Conservation (phyloP, 2,329 filamentous ascomycete genomes). For the Fusarium sambucinum region DNA sequence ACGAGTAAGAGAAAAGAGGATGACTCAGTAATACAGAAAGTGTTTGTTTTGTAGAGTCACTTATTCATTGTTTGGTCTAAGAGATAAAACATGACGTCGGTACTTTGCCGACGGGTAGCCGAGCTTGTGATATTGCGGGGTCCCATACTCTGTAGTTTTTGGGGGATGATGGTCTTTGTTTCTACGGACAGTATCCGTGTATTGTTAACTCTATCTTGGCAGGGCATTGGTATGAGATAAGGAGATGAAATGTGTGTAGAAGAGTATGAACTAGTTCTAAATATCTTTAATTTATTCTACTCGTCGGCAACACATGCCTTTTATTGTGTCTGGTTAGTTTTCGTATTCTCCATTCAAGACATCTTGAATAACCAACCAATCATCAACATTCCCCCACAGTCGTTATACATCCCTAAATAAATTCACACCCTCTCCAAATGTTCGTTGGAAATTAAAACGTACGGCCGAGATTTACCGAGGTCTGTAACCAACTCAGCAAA, state of each 20-base stretch:
- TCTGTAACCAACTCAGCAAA: constrained; percentile 17
- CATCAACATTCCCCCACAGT: constrained; percentile 26
- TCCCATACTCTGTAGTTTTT: constrained; percentile 18
- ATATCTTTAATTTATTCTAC: background rate
- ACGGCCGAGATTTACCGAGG: constrained; percentile 42
- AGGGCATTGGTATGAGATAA: too few relatives aligned
- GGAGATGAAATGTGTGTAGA: background rate
- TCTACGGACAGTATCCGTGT: too few relatives aligned
- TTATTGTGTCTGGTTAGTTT: background rate
- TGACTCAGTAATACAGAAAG: constrained; percentile 6
- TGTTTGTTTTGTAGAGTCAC: background rate
- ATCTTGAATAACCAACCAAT: constrained; percentile 10
- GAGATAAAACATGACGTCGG: constrained; percentile 42
- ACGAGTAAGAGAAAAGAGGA: background rate
- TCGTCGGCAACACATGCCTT: too few relatives aligned
- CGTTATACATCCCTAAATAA: background rate
- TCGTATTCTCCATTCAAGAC: background rate
- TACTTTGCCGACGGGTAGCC: constrained; percentile 61
- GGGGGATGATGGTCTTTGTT: too few relatives aligned
- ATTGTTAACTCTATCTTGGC: background rate
- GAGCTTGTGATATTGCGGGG: constrained; percentile 72
- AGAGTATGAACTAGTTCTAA: background rate
- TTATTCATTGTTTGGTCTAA: constrained; percentile 16
- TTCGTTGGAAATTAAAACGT: constrained; percentile 27
- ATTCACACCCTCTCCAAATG: constrained; percentile 34